phyloP scores from a whole-genome alignment of 1,139 yeast species.

The Kazachstania sp. region DNA sequence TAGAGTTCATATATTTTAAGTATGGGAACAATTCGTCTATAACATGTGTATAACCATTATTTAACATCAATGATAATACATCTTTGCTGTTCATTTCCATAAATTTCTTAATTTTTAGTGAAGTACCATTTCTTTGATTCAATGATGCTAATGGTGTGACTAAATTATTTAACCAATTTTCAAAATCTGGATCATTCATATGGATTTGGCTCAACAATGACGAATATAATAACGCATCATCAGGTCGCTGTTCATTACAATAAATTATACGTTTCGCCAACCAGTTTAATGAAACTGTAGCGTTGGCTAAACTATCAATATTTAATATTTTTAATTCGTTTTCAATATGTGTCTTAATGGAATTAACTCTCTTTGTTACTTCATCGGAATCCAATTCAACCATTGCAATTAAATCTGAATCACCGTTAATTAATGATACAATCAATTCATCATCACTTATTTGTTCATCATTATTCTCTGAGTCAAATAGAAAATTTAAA shows the following conservation, averaged over 20 bases:
- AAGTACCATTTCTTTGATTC: constrained; percentile 10
- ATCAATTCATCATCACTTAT: constrained; percentile 11
- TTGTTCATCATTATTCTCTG: neutral
- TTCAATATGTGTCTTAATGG: constrained; percentile 14
- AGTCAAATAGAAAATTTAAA: constrained; percentile 15
- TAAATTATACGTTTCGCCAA: constrained; percentile 21
- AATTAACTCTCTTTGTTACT: constrained; percentile 11
- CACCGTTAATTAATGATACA: constrained; percentile 14
- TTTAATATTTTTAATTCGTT: constrained; percentile 8
- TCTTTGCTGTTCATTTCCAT: constrained; percentile 11
- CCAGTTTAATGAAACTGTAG: constrained; percentile 11
- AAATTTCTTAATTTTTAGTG: constrained; percentile 17
- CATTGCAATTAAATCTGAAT: constrained; percentile 16
- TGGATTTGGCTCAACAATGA: constrained; percentile 14
- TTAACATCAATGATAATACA: constrained; percentile 11
- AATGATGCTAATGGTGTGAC: constrained; percentile 22
- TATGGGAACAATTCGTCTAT: constrained; percentile 20
- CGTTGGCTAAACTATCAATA: neutral
- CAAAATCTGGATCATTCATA: constrained; percentile 8
- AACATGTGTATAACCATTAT: neutral
- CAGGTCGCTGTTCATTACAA: constrained; percentile 17
- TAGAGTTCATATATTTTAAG: constrained; percentile 8
- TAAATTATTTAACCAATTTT: constrained; percentile 21
- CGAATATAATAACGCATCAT: constrained; percentile 12
- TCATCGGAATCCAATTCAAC: constrained; percentile 18